Evolutionary conservation across 768 basidiomycete genomes (phyloP).

Genomic region (Pisolithus orientalis): DNA sequence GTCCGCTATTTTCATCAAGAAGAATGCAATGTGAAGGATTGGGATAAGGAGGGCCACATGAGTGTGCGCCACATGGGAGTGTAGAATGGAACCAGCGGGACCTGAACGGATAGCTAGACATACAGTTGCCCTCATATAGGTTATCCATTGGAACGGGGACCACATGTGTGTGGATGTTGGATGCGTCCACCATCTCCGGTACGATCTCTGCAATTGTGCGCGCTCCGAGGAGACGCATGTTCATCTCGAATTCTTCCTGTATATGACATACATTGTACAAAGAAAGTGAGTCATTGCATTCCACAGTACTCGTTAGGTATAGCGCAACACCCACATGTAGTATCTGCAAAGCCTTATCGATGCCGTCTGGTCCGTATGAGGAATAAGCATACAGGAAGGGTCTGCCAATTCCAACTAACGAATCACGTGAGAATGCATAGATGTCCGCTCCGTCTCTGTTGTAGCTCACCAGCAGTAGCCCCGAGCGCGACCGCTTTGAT

Average conservation of each 20-base stretch:
- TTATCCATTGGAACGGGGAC: constrained; percentile 64
- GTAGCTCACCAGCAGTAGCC: constrained; percentile 69
- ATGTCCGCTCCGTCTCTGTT: background rate
- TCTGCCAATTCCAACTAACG: constrained; percentile 70
- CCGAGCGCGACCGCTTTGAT: constrained; percentile 85
- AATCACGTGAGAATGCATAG: constrained; percentile 6
- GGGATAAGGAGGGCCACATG: background rate
- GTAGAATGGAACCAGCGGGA: background rate
- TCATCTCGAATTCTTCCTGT: constrained; percentile 98
- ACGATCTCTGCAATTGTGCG: constrained; percentile 71
- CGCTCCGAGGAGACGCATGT: constrained; percentile 88
- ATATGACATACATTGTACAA: background rate
- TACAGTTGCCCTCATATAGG: constrained; percentile 81
- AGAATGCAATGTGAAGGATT: no score
- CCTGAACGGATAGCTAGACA: constrained; percentile 25
- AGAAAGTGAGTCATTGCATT: background rate
- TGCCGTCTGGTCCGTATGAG: constrained; percentile 83
- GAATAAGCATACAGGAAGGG: constrained; percentile 88
- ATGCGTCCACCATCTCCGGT: constrained; percentile 86
- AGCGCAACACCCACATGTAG: constrained; percentile 44
- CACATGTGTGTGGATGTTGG: constrained; percentile 58
- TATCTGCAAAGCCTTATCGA: constrained; percentile 77
- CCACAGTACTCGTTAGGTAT: background rate
- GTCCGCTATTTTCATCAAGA: background rate
- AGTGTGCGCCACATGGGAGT: background rate